These are phyloP conservation scores for Lactuca sativa DNA, from an alignment of 129 eudicot genomes.

Conservation along the genomic window DNA sequence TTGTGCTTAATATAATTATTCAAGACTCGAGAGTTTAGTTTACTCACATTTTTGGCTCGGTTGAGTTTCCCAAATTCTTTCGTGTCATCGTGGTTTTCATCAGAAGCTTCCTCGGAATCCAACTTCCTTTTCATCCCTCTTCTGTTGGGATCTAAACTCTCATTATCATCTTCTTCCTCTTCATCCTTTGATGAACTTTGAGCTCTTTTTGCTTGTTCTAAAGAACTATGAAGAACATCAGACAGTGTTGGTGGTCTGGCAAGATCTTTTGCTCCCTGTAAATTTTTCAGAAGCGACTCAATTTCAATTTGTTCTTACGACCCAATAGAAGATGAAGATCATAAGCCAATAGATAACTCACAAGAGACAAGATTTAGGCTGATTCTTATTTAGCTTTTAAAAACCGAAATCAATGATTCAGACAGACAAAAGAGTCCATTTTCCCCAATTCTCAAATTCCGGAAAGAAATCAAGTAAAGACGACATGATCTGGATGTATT, in stretches of 20 bases:
- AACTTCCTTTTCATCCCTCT: conserved; percentile 68
- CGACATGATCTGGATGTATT: background rate
- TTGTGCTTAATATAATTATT: background rate
- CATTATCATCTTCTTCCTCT: conserved; percentile 24
- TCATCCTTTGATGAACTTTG: conserved; percentile 17
- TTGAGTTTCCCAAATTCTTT: conserved; percentile 57
- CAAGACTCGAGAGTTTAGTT: background rate
- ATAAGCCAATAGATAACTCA: background rate
- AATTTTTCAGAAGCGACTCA: background rate
- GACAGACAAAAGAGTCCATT: background rate
- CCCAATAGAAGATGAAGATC: no score
- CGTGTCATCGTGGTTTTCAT: conserved; percentile 18
- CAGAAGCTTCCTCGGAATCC: conserved; percentile 37
- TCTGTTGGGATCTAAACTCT: conserved; percentile 40
- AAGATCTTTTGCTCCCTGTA: conserved; percentile 88
- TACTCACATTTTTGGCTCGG: conserved; percentile 75
- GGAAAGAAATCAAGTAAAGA: background rate
- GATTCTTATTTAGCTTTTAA: background rate
- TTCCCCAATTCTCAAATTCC: background rate
- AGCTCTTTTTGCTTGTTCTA: conserved; percentile 46
- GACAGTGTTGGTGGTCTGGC: conserved; percentile 77
- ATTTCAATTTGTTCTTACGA: background rate
- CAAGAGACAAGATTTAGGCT: background rate
- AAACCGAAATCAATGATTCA: background rate
- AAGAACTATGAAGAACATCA: conserved; percentile 59